phyloP scores from a whole-genome alignment of 805 yeast genomes.

The Torulaspora maleeae region DNA sequence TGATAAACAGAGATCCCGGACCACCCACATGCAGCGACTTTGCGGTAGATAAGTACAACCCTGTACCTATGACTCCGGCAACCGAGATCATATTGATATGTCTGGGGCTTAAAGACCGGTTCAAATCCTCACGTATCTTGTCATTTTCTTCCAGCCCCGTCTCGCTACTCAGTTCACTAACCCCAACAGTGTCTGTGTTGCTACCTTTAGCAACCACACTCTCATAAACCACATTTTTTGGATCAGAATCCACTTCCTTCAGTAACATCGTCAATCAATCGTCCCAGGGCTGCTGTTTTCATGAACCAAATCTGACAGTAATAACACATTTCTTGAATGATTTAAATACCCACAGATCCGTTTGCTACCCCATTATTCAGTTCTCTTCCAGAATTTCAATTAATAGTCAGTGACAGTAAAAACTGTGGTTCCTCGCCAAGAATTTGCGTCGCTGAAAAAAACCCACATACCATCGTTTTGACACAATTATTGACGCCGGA shows the following conservation, averaged over 20 bases:
- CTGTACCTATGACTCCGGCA: constrained; percentile 74
- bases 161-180: neutral
- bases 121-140: constrained; percentile 6
- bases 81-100: constrained; percentile 77
- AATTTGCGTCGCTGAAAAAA: neutral
- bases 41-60: constrained; percentile 54
- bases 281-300: no score
- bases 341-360: neutral
- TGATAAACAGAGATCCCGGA: constrained; percentile 48
- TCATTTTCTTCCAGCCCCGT: constrained; percentile 4
- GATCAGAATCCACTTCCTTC: no score
- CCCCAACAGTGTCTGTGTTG: neutral
- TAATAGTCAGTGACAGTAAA: neutral
- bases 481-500: neutral
- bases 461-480: neutral
- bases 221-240: neutral
- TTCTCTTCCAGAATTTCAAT: neutral
- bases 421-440: constrained; percentile 2
- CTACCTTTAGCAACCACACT: neutral
- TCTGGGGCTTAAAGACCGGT: constrained; percentile 44
- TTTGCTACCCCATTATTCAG: neutral
- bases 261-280: no score
- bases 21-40: constrained; percentile 48
- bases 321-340: no score
- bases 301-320: no score